Base-by-base conservation (phyloP, 2,329 filamentous ascomycete genomes). In the Scorias spongiosa region DNA sequence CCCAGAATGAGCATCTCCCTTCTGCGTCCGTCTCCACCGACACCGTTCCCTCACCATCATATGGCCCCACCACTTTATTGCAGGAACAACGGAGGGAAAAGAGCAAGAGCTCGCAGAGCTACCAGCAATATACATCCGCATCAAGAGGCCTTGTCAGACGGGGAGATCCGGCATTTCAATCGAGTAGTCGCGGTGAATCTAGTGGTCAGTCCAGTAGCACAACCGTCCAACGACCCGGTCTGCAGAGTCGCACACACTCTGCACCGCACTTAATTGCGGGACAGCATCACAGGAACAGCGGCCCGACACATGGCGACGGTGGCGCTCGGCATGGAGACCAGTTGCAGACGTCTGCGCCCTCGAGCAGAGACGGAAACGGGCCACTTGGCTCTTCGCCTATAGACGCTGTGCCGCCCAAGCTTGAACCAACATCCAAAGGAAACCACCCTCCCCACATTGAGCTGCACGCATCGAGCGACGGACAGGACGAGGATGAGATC, bases 401-500 rank as follows among this genome's bases (percentile, higher is more conserved):
- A 26, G 20, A 26, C 20, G 20, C 20, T 26, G 20, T 26, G 20
- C 7, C 20, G 20, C 20, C 20, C 7, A 26, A 26, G 20, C 20
- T 26, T 7, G 20, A 26, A 26, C 20, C 7, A 26, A 26, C 20
- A 26, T 7, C 20, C 20, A 26, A 26, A 26, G 20, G 7, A 3
- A 26, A 26, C 20, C 20, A 7, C 20, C 20, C 20, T 26, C 20
- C 20, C 20, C 3, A 26, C 20, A 26, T 26, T 4, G 20, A 26
- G 20, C 7, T 26, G 20, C 20, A 26, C 20, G 7, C 20, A 26
- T 26, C 20, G 20, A 48, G 42, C 32, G 48, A 44, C 14, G 54
- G 47, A 11, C 48, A 55, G 39, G 55, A 59, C 43, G 56, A 59
- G 42, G 57, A 59, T 42, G 55, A 59, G 48, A 48, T 51, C 12